Evolutionary conservation across 768 basidiomycete genomes (phyloP), one percentile per base, ranked within the genome.

Genomic region (Suillus paluster): DNA sequence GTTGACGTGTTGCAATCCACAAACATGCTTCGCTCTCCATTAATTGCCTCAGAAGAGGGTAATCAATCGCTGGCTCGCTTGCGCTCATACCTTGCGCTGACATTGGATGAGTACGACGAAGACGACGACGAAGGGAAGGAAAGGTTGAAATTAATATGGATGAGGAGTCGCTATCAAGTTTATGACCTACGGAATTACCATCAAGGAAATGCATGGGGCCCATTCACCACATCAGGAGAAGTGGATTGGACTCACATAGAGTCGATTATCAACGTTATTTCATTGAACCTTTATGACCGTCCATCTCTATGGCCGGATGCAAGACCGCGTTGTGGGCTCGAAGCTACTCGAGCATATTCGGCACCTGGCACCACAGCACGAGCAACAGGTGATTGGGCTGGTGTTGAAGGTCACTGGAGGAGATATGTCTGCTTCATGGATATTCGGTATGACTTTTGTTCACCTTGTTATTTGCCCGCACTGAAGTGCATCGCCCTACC

Each of bases 341-440:
- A 85, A 53, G 80, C 83, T 6, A 79, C 81, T 11, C 75, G 86
- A 10, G 76, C 82, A n/a, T 82, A 83, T 65, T 86, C 86, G 19
- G 84, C 85, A 11, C 83, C 83, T 14, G 79, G 78, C 19, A 65
- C 73, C 57, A 72, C 68, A 10, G 68, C 73, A 45, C 71, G 71
- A 46, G 41, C 66, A 42, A 66, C 71, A 9, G 65, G 68, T 21
- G 90, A 91, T 69, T 92, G 91, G 91, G 89, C 90, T 21, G 89
- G 89, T 12, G 82, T 91, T 3, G 85, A 87, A 72, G 90, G 90
- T 8, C 82, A 79, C n/a, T 93, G 91, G 91, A 79, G 83, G 64
- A 78, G 91, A 72, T 86, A 87, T 63, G 85, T 92, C 21, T 90
- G 84, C 63, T 92, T 90, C 67, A 87, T 91, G 87, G 91, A 92